Conservation (phyloP, 2,329 filamentous ascomycete genomes). For the Claviceps maximensis region DNA sequence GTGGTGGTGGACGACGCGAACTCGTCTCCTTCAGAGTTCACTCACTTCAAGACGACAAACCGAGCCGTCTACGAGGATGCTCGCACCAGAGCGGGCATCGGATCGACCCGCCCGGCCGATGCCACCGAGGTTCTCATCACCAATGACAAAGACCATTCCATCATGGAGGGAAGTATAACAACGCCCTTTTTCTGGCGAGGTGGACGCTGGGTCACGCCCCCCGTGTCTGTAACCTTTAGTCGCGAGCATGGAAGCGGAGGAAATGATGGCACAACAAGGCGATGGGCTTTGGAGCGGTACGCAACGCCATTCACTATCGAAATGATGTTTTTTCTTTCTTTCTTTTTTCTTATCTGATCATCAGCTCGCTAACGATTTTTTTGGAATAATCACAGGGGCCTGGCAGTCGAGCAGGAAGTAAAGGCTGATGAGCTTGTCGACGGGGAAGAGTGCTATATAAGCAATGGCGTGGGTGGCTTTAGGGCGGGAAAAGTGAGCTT, state of each 20-base stretch:
- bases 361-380: not conserved
- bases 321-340: not conserved
- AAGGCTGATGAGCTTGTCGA: conserved; percentile 45
- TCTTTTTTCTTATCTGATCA: too few species aligned
- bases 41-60: conserved; percentile 73
- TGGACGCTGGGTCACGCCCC: conserved; percentile 69
- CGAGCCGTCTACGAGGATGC: conserved; percentile 60
- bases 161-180: conserved; percentile 80
- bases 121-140: conserved; percentile 63
- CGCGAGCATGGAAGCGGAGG: conserved; percentile 49
- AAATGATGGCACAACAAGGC: conserved; percentile 67
- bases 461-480: conserved; percentile 78
- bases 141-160: conserved; percentile 41
- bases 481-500: conserved; percentile 32
- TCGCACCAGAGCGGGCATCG: conserved; percentile 46
- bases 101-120: conserved; percentile 33
- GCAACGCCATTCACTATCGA: conserved; percentile 8
- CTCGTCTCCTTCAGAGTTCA: conserved; percentile 48
- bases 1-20: conserved; percentile 30
- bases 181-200: conserved; percentile 69
- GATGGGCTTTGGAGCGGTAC: conserved; percentile 66
- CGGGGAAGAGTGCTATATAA: conserved; percentile 76
- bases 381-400: conserved; percentile 21
- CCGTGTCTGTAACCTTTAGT: conserved; percentile 32
- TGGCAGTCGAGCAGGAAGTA: conserved; percentile 55